Evolutionary conservation across 2,329 filamentous ascomycete species (phyloP).

Genomic region (Neoscytalidium dimidiatum): DNA sequence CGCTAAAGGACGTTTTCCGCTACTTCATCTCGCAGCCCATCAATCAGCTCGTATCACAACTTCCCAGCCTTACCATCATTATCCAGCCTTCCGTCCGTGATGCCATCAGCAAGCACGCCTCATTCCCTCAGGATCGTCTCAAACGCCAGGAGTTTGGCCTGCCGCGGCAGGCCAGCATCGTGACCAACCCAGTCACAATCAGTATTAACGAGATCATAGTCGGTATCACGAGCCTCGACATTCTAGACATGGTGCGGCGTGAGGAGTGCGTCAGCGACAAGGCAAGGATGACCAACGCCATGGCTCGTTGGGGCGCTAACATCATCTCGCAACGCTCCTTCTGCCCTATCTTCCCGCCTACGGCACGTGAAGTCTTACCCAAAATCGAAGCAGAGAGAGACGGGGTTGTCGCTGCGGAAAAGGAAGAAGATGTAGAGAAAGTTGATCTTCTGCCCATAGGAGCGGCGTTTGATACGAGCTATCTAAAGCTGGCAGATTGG

Average conservation of each 20-base stretch:
- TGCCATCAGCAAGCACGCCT: constrained; percentile 77
- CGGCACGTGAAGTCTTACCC: constrained; percentile 67
- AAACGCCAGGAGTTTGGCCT: constrained; percentile 71
- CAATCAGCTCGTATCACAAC: constrained; percentile 66
- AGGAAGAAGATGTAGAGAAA: constrained; percentile 40
- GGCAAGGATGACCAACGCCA: constrained; percentile 59
- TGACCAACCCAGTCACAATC: constrained; percentile 89
- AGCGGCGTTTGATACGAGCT: constrained; percentile 78
- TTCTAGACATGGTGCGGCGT: constrained; percentile 76
- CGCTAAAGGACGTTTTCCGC: constrained; percentile 80
- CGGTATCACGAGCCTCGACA: constrained; percentile 80
- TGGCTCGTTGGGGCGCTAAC: constrained; percentile 73
- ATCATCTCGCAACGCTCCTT: constrained; percentile 90
- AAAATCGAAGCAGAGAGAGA: constrained; percentile 45
- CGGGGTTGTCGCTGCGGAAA: constrained; percentile 48
- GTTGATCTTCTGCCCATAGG: constrained; percentile 55
- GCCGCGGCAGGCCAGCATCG: constrained; percentile 72
- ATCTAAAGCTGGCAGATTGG: constrained; percentile 89
- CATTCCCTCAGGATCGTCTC: constrained; percentile 80
- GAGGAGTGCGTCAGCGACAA: constrained; percentile 68
- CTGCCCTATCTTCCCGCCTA: constrained; percentile 83
- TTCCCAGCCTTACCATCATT: constrained; percentile 79
- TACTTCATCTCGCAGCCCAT: constrained; percentile 75
- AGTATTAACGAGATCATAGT: constrained; percentile 85
- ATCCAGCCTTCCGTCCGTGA: constrained; percentile 83